These are phyloP conservation scores for Mycena rosella DNA, from an alignment of 768 basidiomycete genomes.

Conservation along the genomic window DNA sequence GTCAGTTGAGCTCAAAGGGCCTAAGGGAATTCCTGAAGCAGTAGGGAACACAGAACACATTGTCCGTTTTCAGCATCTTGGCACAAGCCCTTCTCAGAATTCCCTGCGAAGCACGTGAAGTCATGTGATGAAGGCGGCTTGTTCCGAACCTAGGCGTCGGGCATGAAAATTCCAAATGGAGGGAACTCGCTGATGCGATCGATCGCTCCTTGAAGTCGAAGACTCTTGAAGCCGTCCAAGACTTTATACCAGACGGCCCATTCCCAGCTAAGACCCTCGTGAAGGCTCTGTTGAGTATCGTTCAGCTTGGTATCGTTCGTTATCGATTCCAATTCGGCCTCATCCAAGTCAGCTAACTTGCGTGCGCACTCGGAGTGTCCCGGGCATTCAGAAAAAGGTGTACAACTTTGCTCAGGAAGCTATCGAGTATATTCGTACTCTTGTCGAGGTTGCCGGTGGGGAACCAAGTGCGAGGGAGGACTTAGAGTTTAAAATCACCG, in stretches of 20 bases:
- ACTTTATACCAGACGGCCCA: constrained; percentile 20
- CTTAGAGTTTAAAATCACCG: no score
- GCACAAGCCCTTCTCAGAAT: no score
- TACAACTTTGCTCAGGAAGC: constrained; percentile 18
- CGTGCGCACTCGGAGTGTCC: constrained; percentile 6
- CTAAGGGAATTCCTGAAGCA: no score
- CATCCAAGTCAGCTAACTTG: constrained; percentile 10
- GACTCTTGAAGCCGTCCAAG: constrained; percentile 3
- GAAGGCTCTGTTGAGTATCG: constrained; percentile 15
- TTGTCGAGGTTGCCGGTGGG: constrained; percentile 10
- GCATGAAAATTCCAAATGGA: constrained; percentile 17
- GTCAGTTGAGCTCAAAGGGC: no score
- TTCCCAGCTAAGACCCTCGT: constrained; percentile 20
- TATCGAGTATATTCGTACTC: constrained; percentile 23
- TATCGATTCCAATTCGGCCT: constrained; percentile 15
- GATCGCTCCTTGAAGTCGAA: constrained; percentile 8
- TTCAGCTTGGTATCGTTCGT: constrained; percentile 24
- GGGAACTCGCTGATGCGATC: constrained; percentile 13
- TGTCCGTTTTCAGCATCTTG: no score
- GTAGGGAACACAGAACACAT: no score
- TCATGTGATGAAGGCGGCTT: no score
- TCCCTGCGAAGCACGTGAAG: no score
- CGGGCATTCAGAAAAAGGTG: constrained; percentile 10
- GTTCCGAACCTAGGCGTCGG: constrained; percentile 8
- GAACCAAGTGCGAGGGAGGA: neutral